These are phyloP conservation scores for Termitomyces sp. DNA, from an alignment of 768 basidiomycete species.

Conservation along the genomic window DNA sequence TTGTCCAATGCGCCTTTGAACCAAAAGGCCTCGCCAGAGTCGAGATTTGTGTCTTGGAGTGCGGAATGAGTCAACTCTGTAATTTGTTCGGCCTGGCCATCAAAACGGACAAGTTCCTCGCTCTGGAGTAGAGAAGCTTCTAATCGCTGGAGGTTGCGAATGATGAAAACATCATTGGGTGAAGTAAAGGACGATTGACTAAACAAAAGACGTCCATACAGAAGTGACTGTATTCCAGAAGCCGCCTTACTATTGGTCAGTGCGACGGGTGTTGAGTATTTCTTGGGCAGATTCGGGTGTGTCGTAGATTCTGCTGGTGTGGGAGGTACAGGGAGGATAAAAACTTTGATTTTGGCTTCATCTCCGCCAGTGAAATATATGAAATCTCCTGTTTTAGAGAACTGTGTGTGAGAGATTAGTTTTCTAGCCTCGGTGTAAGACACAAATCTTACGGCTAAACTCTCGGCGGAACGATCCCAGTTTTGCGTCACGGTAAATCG, in stretches of 20 bases:
- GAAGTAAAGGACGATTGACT: constrained; percentile 69
- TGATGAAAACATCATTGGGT: constrained; percentile 77
- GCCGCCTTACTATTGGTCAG: constrained; percentile 58
- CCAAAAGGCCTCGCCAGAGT: constrained; percentile 78
- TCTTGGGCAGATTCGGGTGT: constrained; percentile 41
- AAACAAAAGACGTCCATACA: constrained; percentile 62
- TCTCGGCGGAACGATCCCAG: constrained; percentile 82
- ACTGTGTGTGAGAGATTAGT: constrained; percentile 46
- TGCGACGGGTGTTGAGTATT: constrained; percentile 50
- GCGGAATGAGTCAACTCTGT: constrained; percentile 61
- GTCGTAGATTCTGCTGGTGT: constrained; percentile 55
- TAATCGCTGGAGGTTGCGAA: constrained; percentile 44
- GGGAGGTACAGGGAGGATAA: constrained; percentile 60
- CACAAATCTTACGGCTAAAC: constrained; percentile 48
- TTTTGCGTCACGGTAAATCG: constrained; percentile 71
- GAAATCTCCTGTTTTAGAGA: constrained; percentile 65
- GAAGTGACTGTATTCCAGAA: constrained; percentile 59
- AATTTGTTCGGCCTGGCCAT: constrained; percentile 46
- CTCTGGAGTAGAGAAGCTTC: constrained; percentile 36
- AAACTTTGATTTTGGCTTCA: constrained; percentile 72
- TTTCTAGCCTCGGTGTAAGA: neutral
- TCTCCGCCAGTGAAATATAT: constrained; percentile 80
- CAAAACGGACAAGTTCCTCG: constrained; percentile 22
- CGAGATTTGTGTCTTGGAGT: constrained; percentile 56
- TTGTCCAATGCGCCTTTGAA: constrained; percentile 80